phyloP scores from a whole-genome alignment of 106 monocot species.

The Ottelia alismoides region DNA sequence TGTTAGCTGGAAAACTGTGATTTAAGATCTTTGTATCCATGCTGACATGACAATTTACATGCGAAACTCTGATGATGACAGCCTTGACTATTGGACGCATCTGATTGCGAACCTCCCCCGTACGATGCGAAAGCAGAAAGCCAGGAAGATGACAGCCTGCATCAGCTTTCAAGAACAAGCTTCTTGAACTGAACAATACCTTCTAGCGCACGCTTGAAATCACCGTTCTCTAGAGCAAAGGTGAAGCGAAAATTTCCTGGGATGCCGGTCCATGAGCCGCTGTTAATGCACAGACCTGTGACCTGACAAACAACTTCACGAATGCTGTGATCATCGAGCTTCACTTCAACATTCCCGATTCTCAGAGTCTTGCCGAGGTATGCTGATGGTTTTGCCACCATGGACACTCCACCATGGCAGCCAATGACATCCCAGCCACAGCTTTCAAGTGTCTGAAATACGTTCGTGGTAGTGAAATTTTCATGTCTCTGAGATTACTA shows the following conservation, averaged over 20 bases:
- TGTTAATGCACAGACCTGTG: conserved; percentile 85
- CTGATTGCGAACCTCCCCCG: too few species aligned
- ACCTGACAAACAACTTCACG: conserved; percentile 44
- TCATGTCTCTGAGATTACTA: too few species aligned
- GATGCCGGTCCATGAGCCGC: conserved; percentile 72
- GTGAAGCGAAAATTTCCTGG: conserved; percentile 56
- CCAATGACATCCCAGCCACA: conserved; percentile 75
- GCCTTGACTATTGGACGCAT: too few species aligned
- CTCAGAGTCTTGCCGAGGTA: conserved; percentile 54
- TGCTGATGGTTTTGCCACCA: conserved; percentile 61
- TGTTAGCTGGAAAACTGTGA: too few species aligned
- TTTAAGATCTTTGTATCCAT: too few species aligned
- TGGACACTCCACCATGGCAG: conserved; percentile 52
- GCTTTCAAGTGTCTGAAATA: conserved; percentile 37
- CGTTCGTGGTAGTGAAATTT: background rate
- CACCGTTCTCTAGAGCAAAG: conserved; percentile 33
- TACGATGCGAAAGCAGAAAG: too few species aligned
- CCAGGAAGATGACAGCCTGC: too few species aligned
- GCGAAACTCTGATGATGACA: too few species aligned
- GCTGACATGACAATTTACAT: too few species aligned
- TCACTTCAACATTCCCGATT: conserved; percentile 26
- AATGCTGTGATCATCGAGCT: conserved; percentile 36
- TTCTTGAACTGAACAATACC: conserved; percentile 47
- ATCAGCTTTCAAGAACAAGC: conserved; percentile 40
- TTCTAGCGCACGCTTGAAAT: conserved; percentile 51